Evolutionary conservation across 805 yeast species (phyloP).

Genomic region (Candida lessepsii): DNA sequence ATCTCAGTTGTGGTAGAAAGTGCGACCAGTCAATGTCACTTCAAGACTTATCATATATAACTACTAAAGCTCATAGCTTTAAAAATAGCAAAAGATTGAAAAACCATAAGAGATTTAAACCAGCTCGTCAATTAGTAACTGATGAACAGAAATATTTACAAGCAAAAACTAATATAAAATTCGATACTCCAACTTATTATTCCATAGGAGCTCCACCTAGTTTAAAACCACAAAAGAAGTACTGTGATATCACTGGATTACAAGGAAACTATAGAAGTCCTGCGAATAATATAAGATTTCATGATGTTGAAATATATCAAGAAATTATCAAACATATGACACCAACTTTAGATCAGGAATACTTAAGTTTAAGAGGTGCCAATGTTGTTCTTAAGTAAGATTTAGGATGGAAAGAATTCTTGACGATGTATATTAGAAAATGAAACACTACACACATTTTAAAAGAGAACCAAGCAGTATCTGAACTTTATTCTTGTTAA

Average conservation of each 20-base stretch:
- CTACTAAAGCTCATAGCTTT: conserved; percentile 51
- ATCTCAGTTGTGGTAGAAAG: no score
- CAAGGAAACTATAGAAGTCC: conserved; percentile 76
- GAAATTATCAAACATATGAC: conserved; percentile 75
- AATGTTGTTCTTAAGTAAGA: conserved; percentile 68
- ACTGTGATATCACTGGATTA: conserved; percentile 92
- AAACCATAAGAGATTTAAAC: conserved; percentile 67
- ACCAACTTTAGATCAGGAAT: conserved; percentile 92
- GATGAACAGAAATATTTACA: conserved; percentile 75
- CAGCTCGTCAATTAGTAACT: conserved; percentile 65
- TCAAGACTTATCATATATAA: conserved; percentile 15
- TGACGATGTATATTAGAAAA: no score
- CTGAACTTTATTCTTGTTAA: no score
- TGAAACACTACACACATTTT: no score
- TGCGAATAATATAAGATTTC: conserved; percentile 69
- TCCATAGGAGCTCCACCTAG: conserved; percentile 86
- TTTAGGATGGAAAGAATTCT: not conserved
- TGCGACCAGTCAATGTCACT: not conserved
- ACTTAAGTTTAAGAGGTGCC: conserved; percentile 82
- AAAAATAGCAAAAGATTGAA: conserved; percentile 47
- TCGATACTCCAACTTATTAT: conserved; percentile 63
- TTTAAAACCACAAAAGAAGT: conserved; percentile 71
- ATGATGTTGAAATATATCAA: conserved; percentile 76
- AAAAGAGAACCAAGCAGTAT: no score
- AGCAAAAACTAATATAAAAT: conserved; percentile 36